Evolutionary conservation across 176 grass and related monocot species (phyloP).

Genomic region (Luzula sylvatica): DNA sequence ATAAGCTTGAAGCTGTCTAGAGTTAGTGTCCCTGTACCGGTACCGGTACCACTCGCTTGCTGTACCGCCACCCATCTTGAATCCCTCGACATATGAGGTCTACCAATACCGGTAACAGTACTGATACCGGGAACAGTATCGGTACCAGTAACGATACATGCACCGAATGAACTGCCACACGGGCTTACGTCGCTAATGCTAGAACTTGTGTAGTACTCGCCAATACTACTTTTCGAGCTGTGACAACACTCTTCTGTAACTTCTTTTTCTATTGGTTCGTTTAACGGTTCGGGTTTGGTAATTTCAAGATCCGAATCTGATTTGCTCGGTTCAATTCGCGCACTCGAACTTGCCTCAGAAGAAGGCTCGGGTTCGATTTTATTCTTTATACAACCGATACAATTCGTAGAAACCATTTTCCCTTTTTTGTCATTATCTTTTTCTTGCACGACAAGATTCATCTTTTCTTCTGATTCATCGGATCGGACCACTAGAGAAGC

Average conservation of each 20-base stretch:
- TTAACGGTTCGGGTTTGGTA: constrained; percentile 10
- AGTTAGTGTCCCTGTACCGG: constrained; percentile 24
- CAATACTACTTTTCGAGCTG: constrained; percentile 79
- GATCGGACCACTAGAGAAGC: constrained; percentile 67
- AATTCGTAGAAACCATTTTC: constrained; percentile 16
- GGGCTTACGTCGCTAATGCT: constrained; percentile 50
- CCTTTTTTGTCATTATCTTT: constrained; percentile 21
- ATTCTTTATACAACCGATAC: constrained; percentile 16
- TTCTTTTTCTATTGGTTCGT: constrained; percentile 33
- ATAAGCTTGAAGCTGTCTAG: constrained; percentile 93
- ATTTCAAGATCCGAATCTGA: neutral
- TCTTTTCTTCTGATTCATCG: constrained; percentile 42
- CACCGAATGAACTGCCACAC: constrained; percentile 30
- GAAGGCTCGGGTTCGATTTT: constrained; percentile 10
- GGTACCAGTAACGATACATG: constrained; percentile 25
- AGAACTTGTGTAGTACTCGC: constrained; percentile 65
- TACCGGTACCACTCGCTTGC: constrained; percentile 48
- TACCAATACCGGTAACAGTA: constrained; percentile 12
- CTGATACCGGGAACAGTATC: constrained; percentile 37
- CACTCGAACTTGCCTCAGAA: constrained; percentile 7
- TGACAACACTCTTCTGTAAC: constrained; percentile 52
- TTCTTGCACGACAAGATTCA: constrained; percentile 35
- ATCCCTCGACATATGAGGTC: constrained; percentile 96
- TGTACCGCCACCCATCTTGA: constrained; percentile 64
- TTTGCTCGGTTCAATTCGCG: neutral